Evolutionary conservation across 495 filamentous ascomycete species (phyloP).

Genomic region (Parathielavia appendiculata): DNA sequence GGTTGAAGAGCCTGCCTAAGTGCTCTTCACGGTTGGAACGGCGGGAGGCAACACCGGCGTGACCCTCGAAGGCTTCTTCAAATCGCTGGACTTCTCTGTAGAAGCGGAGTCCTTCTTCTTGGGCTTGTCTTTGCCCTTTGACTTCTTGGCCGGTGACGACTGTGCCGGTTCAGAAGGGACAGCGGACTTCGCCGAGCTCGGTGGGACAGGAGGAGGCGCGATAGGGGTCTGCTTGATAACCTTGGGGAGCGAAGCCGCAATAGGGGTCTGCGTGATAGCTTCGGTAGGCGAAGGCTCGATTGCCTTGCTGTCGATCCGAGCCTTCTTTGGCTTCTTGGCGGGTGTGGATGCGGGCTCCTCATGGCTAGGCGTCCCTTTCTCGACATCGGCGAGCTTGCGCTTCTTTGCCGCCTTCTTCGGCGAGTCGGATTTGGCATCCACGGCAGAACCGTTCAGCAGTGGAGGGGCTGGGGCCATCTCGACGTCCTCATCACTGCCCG

Average conservation of each 20-base stretch:
- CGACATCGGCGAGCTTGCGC: conserved; percentile 39
- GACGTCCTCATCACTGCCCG: conserved; percentile 30
- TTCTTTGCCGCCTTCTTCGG: conserved; percentile 36
- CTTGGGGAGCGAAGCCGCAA: too few species aligned
- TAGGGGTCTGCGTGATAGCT: conserved; percentile 26
- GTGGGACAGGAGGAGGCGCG: conserved; percentile 24
- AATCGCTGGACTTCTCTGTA: conserved; percentile 2
- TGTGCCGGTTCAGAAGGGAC: neutral
- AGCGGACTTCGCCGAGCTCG: neutral
- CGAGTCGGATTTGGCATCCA: conserved; percentile 12
- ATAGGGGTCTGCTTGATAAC: conserved; percentile 29
- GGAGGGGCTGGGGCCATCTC: conserved; percentile 29
- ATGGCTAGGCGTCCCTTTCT: conserved; percentile 34
- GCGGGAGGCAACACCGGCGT: conserved; percentile 38
- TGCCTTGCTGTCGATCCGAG: conserved; percentile 15
- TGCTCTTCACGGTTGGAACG: conserved; percentile 32
- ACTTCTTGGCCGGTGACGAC: conserved; percentile 12
- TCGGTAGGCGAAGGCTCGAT: conserved; percentile 1
- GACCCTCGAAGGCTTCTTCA: conserved; percentile 24
- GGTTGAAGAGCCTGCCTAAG: conserved; percentile 22
- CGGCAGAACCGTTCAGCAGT: neutral
- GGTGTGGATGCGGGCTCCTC: conserved; percentile 16
- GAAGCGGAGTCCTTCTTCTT: conserved; percentile 14
- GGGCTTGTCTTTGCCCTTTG: conserved; percentile 17
- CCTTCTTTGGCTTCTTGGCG: conserved; percentile 33